Evolutionary conservation across 129 eudicot genomes (phyloP).

Genomic region (Oenanthe sinensis): DNA sequence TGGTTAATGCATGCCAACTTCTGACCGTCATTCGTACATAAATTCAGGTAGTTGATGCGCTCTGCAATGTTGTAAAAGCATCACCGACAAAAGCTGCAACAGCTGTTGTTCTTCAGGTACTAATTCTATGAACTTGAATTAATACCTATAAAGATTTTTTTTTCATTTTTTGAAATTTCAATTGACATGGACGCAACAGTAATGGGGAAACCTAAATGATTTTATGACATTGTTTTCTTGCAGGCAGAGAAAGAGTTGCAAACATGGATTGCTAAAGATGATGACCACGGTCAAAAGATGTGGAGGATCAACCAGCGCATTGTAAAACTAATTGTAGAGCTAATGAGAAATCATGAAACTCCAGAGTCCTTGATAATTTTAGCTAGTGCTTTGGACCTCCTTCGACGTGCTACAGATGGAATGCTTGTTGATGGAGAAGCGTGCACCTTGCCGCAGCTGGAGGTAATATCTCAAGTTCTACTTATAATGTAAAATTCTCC

Average conservation of each 20-base stretch:
- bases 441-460: slow-evolving; percentile 89
- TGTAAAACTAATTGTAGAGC: slow-evolving; percentile 82
- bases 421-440: slow-evolving; percentile 99
- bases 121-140: background rate
- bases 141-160: background rate
- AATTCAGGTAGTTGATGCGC: slow-evolving; percentile 89
- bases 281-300: slow-evolving; percentile 73
- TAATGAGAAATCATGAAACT: slow-evolving; percentile 86
- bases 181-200: background rate
- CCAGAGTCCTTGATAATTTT: slow-evolving; percentile 79
- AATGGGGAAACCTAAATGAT: background rate
- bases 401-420: slow-evolving; percentile 95
- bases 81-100: slow-evolving; percentile 94
- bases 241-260: slow-evolving; percentile 97
- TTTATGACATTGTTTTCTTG: slow-evolving; percentile 16
- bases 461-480: slow-evolving; percentile 37
- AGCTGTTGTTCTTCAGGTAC: slow-evolving; percentile 94
- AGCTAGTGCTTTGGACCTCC: slow-evolving; percentile 88
- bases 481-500: background rate
- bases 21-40: slow-evolving; percentile 3
- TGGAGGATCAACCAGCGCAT: slow-evolving; percentile 92
- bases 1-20: background rate
- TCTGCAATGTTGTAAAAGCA: slow-evolving; percentile 96
- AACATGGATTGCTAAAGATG: slow-evolving; percentile 97
- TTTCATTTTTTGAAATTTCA: background rate